A percentile compares a stretch with the other conserved stretches of the same genome.
These are phyloP conservation scores for Aspergillus alliaceus DNA, from an alignment of 2,329 filamentous ascomycete genomes.

Conservation along the genomic window DNA sequence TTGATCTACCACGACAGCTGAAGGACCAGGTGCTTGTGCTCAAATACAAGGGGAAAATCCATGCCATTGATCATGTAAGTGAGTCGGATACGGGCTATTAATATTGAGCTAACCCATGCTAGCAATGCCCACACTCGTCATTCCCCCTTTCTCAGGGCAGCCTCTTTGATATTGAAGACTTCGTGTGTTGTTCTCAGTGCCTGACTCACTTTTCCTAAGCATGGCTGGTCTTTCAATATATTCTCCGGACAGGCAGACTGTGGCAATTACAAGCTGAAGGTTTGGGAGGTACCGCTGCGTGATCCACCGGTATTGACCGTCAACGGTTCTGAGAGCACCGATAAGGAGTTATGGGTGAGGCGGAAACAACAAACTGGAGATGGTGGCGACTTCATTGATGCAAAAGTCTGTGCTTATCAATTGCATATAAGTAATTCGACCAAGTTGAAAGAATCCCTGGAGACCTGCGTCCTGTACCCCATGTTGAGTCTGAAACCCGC, in stretches of 20 bases:
- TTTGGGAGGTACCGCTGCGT: conserved; percentile 65
- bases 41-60: conserved; percentile 61
- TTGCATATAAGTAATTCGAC: too few species aligned
- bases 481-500: too few species aligned
- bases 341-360: conserved; percentile 38
- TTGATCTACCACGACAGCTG: conserved; percentile 43
- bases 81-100: too few species aligned
- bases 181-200: conserved; percentile 53
- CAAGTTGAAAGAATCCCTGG: too few species aligned
- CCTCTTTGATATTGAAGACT: conserved; percentile 72
- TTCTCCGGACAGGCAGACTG: conserved; percentile 63
- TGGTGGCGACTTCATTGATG: not conserved
- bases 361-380: conserved; percentile 34
- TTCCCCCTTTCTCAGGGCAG: conserved; percentile 64
- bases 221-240: conserved; percentile 71
- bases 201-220: conserved; percentile 66
- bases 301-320: conserved; percentile 11
- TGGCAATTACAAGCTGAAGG: conserved; percentile 59
- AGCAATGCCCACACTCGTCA: conserved; percentile 68
- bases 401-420: too few species aligned
- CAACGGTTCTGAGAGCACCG: too few species aligned
- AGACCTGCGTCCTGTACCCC: too few species aligned
- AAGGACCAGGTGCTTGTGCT: conserved; percentile 67
- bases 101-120: conserved; percentile 7
- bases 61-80: conserved; percentile 67